Percentiles rank a stretch among this genome's conserved stretches.
Conservation (phyloP, 2,329 filamentous ascomycete species). For the Metarhizium rileyi region DNA sequence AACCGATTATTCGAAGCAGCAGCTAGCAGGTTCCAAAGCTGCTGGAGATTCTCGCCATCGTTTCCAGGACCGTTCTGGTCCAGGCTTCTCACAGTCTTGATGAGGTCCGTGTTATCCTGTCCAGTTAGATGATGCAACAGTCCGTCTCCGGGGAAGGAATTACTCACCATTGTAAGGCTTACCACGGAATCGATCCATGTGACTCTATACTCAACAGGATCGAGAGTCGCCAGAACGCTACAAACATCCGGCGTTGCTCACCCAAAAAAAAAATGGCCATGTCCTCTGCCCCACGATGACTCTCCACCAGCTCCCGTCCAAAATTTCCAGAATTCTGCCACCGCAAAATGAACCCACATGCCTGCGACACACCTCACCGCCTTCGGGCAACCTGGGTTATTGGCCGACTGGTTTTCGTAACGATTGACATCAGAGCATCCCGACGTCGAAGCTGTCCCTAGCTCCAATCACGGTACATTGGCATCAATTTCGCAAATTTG, state of each 20-base stretch:
- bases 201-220: not conserved
- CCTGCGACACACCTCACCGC: constrained; percentile 28
- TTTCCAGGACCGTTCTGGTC: constrained; percentile 39
- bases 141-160: not conserved
- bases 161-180: not conserved
- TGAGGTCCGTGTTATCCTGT: constrained; percentile 30
- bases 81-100: constrained; percentile 44
- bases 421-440: constrained; percentile 24
- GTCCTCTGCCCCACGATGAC: constrained; percentile 1
- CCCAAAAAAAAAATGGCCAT: not conserved
- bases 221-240: not conserved
- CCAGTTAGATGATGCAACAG: not conserved
- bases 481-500: constrained; percentile 3
- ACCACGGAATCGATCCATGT: not conserved
- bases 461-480: constrained; percentile 15
- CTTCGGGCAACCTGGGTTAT: constrained; percentile 26
- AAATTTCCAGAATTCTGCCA: constrained; percentile 42
- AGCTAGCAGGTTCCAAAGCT: constrained; percentile 39
- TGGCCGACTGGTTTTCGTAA: constrained; percentile 28
- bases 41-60: constrained; percentile 36
- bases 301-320: constrained; percentile 13
- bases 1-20: constrained; percentile 32
- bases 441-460: constrained; percentile 19
- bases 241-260: not conserved
- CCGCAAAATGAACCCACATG: constrained; percentile 20